Evolutionary conservation across 148 eudicot genomes (phyloP).

Genomic region (Agrostemma githago): DNA sequence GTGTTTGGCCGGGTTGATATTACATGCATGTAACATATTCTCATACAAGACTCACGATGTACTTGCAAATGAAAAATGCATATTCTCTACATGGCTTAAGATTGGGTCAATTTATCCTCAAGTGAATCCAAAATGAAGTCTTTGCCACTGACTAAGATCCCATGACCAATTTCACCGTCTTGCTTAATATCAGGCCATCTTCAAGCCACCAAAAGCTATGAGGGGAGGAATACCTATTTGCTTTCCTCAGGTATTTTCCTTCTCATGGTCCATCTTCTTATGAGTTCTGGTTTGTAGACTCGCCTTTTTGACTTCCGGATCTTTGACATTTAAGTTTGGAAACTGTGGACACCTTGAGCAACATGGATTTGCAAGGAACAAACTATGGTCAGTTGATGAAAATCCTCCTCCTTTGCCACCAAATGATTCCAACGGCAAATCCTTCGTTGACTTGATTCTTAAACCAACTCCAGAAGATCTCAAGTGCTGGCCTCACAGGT

Average conservation of each 20-base stretch:
- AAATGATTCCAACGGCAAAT: constrained; percentile 59
- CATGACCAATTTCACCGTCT: not conserved
- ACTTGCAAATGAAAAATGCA: no score
- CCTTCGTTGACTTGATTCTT: constrained; percentile 75
- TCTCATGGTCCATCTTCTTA: constrained; percentile 2
- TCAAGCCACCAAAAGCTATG: constrained; percentile 77
- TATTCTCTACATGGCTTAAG: no score
- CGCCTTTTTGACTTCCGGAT: constrained; percentile 12
- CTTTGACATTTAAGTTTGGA: constrained; percentile 52
- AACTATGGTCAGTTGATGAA: constrained; percentile 69
- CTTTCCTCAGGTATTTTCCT: constrained; percentile 74
- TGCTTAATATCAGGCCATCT: constrained; percentile 46
- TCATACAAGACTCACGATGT: no score
- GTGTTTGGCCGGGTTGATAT: no score
- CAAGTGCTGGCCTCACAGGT: constrained; percentile 88
- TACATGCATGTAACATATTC: no score
- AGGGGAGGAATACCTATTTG: constrained; percentile 91
- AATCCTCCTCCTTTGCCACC: constrained; percentile 64
- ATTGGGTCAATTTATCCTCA: not conserved
- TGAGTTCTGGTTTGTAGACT: not conserved
- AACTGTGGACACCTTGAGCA: constrained; percentile 75
- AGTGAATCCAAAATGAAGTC: not conserved
- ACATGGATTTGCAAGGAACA: constrained; percentile 91
- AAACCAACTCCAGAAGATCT: constrained; percentile 79
- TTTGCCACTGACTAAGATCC: not conserved